Evolutionary conservation across 2,329 filamentous ascomycete species (phyloP).

Genomic region (Colletotrichum nymphaeae): DNA sequence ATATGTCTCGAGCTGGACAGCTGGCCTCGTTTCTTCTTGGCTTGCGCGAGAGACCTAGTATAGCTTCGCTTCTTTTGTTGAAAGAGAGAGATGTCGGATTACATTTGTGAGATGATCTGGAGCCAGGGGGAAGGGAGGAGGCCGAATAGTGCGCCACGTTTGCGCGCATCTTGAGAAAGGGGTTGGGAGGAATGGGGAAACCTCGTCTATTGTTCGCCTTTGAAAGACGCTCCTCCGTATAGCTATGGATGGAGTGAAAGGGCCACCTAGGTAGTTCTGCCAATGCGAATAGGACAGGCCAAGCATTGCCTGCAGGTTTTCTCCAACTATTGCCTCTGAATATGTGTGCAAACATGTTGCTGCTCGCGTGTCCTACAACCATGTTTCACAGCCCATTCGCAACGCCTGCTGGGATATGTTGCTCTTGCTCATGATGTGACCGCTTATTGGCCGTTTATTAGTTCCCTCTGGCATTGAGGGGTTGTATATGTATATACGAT

Average conservation of each 20-base stretch:
- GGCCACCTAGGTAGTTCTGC: conserved; percentile 11
- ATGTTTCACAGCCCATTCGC: neutral
- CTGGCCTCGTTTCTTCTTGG: conserved; percentile 14
- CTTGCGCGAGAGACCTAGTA: conserved; percentile 28
- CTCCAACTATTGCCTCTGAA: neutral
- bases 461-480: conserved; percentile 2
- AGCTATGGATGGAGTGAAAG: conserved; percentile 12
- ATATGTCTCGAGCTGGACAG: conserved; percentile 5
- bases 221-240: conserved; percentile 3
- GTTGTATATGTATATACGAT: conserved; percentile 9
- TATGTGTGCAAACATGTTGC: neutral
- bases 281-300: conserved; percentile 21
- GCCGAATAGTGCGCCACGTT: neutral
- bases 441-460: conserved; percentile 10
- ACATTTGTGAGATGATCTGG: conserved; percentile 23
- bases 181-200: neutral
- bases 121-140: neutral
- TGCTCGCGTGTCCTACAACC: neutral
- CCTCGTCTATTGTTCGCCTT: conserved; percentile 3
- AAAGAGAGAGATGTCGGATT: conserved; percentile 23
- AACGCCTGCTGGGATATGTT: neutral
- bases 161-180: conserved; percentile 4
- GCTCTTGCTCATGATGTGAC: neutral
- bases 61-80: conserved; percentile 29
- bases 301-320: conserved; percentile 12